Conservation (phyloP, 2,329 filamentous ascomycete species). For the Phialocephala sp. region DNA sequence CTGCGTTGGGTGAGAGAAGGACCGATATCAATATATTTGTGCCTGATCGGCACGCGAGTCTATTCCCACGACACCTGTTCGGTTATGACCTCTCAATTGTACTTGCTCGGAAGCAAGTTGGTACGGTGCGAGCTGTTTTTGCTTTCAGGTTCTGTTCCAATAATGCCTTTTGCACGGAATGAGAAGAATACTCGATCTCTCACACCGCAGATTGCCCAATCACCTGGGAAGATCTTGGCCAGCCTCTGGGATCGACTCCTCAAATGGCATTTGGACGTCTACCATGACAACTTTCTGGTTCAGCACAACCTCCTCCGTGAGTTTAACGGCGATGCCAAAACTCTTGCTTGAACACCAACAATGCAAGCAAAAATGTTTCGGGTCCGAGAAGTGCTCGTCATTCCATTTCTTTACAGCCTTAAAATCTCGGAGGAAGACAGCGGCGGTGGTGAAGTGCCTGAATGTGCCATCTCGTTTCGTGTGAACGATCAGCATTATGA, state of each 20-base stretch:
- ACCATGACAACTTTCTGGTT: slow-evolving; percentile 4
- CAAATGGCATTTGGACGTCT: not conserved
- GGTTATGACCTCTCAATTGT: not conserved
- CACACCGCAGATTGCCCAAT: not conserved
- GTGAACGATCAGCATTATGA: not conserved
- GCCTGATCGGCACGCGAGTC: slow-evolving; percentile 13
- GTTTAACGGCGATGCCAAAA: not conserved
- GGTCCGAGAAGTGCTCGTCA: not conserved
- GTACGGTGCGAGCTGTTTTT: too few species aligned
- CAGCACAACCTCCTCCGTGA: not conserved
- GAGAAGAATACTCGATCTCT: not conserved
- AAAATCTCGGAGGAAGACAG: not conserved
- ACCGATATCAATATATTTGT: slow-evolving; percentile 10
- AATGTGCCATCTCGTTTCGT: not conserved
- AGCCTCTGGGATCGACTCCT: not conserved
- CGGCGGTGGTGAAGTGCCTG: not conserved
- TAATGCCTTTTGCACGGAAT: too few species aligned
- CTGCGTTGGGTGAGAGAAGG: slow-evolving; percentile 1
- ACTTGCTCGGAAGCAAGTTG: too few species aligned
- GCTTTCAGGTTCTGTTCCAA: too few species aligned
- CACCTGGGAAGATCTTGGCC: not conserved
- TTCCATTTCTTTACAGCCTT: not conserved
- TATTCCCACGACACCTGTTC: not conserved
- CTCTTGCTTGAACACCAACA: not conserved
- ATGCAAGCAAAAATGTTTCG: not conserved